Percentiles rank a stretch among this genome's conserved stretches.
Evolutionary conservation across 2,329 filamentous ascomycete genomes (phyloP).

Genomic region (Atkinsonella texensis): DNA sequence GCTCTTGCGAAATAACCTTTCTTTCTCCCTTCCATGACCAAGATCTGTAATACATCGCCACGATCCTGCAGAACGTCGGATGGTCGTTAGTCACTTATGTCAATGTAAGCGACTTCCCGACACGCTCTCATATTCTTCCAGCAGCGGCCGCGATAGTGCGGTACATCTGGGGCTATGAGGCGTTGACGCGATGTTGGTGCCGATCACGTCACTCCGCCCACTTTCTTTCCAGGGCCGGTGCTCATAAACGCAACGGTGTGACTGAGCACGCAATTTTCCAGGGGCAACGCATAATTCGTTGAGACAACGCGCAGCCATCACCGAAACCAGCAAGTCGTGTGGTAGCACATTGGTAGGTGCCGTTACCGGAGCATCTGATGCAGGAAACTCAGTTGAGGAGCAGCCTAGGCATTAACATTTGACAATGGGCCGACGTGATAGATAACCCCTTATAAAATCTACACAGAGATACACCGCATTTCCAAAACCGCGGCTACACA

Average conservation of each 20-base stretch:
- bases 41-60: neutral
- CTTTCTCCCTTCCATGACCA: neutral
- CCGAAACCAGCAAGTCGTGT: neutral
- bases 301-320: neutral
- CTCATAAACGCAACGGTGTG: neutral
- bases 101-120: neutral
- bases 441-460: neutral
- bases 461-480: too few relatives aligned
- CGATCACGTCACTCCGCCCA: conserved; percentile 10
- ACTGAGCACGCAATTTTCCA: conserved; percentile 6
- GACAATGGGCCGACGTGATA: neutral
- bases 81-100: neutral
- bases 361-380: neutral
- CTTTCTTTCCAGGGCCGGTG: neutral
- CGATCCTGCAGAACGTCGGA: neutral
- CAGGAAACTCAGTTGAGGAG: neutral
- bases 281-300: conserved; percentile 1
- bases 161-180: neutral
- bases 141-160: neutral
- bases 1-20: neutral
- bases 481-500: too few relatives aligned
- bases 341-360: neutral
- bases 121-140: neutral
- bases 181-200: conserved; percentile 11
- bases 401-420: neutral